Conservation (phyloP, 2,329 filamentous ascomycete genomes). For the Stagonosporopsis vannaccii region DNA sequence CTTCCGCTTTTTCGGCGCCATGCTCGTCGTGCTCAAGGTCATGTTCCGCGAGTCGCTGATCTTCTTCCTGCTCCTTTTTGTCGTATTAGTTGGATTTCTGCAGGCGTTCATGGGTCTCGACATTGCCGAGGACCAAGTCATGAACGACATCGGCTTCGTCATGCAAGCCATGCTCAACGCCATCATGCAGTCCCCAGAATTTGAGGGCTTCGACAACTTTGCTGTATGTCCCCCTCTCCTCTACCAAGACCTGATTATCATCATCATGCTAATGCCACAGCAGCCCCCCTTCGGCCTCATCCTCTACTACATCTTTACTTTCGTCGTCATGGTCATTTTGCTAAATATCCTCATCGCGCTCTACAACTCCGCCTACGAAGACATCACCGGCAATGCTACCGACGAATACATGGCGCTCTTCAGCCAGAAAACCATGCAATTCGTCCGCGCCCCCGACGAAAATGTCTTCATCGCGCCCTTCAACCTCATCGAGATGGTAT, state of each 20-base stretch:
- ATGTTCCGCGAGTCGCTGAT: conserved; percentile 78
- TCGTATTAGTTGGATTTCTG: conserved; percentile 86
- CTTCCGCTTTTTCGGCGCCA: conserved; percentile 94
- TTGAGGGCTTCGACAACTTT: conserved; percentile 86
- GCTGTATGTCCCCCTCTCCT: conserved; percentile 54
- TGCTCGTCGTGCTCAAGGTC: conserved; percentile 91
- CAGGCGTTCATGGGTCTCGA: conserved; percentile 95
- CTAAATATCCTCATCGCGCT: conserved; percentile 97
- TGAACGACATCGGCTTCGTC: conserved; percentile 74
- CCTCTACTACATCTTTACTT: conserved; percentile 97
- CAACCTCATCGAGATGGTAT: conserved; percentile 88
- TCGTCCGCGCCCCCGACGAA: conserved; percentile 94
- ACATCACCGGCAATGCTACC: conserved; percentile 89
- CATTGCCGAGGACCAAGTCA: conserved; percentile 72
- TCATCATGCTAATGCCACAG: conserved; percentile 10
- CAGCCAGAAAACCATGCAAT: conserved; percentile 93
- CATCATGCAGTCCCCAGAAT: conserved; percentile 91
- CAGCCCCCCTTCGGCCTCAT: conserved; percentile 87
- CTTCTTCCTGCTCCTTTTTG: conserved; percentile 88
- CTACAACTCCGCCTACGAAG: conserved; percentile 95
- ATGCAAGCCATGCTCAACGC: conserved; percentile 85
- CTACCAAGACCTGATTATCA: not conserved
- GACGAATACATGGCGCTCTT: conserved; percentile 97
- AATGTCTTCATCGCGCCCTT: conserved; percentile 98
- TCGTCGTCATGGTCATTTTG: conserved; percentile 93